These are phyloP conservation scores for Geotrichum siamense DNA, from an alignment of 1,139 yeast genomes.

Conservation along the genomic window DNA sequence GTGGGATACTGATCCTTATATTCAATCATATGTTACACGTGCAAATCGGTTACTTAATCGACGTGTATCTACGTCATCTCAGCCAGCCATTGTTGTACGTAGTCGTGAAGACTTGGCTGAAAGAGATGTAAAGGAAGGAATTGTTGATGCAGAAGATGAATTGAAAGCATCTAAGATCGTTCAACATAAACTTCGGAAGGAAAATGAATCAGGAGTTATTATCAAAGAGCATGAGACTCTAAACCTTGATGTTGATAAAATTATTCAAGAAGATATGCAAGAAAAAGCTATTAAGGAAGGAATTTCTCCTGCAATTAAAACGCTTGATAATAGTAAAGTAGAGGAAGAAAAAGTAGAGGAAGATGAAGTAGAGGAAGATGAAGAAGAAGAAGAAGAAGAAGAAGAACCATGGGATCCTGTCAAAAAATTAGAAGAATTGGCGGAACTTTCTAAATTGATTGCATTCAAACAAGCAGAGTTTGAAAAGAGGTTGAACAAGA, in stretches of 20 bases:
- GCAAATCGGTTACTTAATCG: not conserved
- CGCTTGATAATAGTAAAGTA: slow-evolving; percentile 16
- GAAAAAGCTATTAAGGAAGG: not conserved
- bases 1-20: slow-evolving; percentile 22
- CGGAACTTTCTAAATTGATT: slow-evolving; percentile 22
- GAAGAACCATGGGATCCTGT: slow-evolving; percentile 24
- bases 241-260: not conserved
- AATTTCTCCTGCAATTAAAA: slow-evolving; percentile 3
- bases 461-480: slow-evolving; percentile 20
- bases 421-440: slow-evolving; percentile 25
- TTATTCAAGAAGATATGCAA: slow-evolving; percentile 2
- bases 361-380: not conserved
- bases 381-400: slow-evolving; percentile 15
- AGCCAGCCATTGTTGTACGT: not conserved
- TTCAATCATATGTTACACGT: slow-evolving; percentile 17
- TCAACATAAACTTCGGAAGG: slow-evolving; percentile 11
- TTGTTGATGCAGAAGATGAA: slow-evolving; percentile 17
- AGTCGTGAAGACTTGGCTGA: slow-evolving; percentile 3
- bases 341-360: not conserved
- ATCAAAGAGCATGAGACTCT: slow-evolving; percentile 5
- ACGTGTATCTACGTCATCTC: slow-evolving; percentile 1
- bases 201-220: slow-evolving; percentile 14
- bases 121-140: slow-evolving; percentile 15
- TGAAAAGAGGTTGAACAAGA: slow-evolving; percentile 11
- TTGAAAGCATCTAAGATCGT: slow-evolving; percentile 10